A percentile compares a stretch with the other conserved stretches of the same genome.
Conservation (phyloP, 768 basidiomycete species). For the Porphyrellus cyaneotinctus region DNA sequence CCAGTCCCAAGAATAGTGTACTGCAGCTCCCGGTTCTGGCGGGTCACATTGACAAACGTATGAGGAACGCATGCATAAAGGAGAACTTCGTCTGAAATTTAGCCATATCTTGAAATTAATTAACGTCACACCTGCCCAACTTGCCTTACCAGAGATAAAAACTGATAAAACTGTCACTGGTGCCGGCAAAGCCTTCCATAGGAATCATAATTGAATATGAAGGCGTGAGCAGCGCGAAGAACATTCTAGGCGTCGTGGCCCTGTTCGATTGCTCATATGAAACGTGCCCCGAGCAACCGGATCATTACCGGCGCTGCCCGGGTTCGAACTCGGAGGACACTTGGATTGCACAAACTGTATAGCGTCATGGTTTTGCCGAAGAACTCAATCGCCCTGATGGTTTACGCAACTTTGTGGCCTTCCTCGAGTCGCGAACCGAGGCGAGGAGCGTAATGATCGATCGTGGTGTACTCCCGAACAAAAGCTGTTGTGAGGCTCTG, state of each 20-base stretch:
- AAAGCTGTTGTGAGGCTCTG: not conserved
- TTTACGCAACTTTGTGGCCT: not conserved
- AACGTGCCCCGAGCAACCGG: not conserved
- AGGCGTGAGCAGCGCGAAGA: not conserved
- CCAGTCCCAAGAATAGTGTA: not conserved
- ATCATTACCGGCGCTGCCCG: not conserved
- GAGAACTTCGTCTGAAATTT: conserved; percentile 5
- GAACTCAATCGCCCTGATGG: too few species aligned
- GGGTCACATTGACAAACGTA: not conserved
- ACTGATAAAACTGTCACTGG: conserved; percentile 2
- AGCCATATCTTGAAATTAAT: not conserved
- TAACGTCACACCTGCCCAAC: not conserved
- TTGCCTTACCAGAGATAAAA: conserved; percentile 1
- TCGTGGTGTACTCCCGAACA: not conserved
- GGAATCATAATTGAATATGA: not conserved
- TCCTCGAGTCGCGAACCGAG: not conserved
- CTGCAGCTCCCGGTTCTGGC: not conserved
- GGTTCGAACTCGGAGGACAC: not conserved
- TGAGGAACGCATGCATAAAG: not conserved
- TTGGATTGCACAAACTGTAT: not conserved
- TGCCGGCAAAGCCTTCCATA: not conserved
- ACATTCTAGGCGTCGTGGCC: not conserved
- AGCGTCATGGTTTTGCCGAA: not conserved
- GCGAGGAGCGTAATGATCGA: not conserved
- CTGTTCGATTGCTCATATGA: not conserved